Conservation (phyloP, 495 filamentous ascomycete genomes). For the Tuber indicum region DNA sequence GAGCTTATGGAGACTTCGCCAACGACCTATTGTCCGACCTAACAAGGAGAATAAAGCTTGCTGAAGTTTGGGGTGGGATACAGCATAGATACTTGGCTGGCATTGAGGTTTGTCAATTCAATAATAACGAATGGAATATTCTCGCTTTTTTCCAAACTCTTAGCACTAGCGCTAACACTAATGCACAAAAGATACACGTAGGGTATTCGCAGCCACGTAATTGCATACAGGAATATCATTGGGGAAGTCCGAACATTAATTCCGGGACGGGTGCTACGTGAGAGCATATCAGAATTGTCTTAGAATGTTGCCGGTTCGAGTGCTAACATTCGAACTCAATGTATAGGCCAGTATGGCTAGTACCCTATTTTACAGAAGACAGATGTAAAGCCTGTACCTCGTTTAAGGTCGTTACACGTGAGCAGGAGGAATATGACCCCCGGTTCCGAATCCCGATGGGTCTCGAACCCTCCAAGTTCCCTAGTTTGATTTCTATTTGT, state of each 20-base stretch:
- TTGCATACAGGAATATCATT: not conserved
- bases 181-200: not conserved
- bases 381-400: not conserved
- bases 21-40: constrained; percentile 11
- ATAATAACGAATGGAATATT: not conserved
- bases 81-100: not conserved
- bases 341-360: not conserved
- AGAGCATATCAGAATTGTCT: not conserved
- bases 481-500: not conserved
- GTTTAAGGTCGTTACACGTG: not conserved
- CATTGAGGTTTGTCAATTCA: not conserved
- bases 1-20: constrained; percentile 7
- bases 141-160: not conserved
- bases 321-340: not conserved
- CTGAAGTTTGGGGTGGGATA: not conserved
- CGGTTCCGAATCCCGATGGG: not conserved
- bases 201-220: not conserved
- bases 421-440: not conserved
- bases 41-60: constrained; percentile 6
- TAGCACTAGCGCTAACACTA: not conserved
- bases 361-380: not conserved
- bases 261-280: not conserved
- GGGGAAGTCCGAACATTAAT: not conserved
- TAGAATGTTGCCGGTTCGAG: not conserved
- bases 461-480: not conserved